Conservation (phyloP, 2,329 filamentous ascomycete species). For the Cladosporium oxysporum region DNA sequence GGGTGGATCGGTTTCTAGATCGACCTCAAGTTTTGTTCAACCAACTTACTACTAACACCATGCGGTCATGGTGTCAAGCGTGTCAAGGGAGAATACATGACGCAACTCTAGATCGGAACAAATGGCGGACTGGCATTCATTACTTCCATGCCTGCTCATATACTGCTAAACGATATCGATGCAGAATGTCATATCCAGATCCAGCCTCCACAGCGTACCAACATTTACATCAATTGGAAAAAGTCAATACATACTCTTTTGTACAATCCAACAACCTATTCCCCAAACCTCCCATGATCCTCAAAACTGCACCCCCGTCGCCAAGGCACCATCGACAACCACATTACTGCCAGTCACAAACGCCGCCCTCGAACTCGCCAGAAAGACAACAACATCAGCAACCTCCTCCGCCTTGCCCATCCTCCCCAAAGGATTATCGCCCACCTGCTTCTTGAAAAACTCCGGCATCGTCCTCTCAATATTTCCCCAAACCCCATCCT, state of each 20-base stretch:
- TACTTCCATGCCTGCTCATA: no score
- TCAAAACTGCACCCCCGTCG: slow-evolving; percentile 33
- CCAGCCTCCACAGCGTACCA: background rate
- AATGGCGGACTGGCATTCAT: no score
- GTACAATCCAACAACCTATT: background rate
- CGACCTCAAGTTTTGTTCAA: background rate
- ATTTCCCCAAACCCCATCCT: slow-evolving; percentile 41
- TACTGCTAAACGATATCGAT: no score
- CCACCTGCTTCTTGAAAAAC: slow-evolving; percentile 33
- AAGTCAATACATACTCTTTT: background rate
- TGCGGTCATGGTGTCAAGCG: no score
- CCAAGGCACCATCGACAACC: slow-evolving; percentile 35
- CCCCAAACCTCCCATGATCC: background rate
- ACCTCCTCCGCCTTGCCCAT: slow-evolving; percentile 51
- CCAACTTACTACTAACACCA: background rate
- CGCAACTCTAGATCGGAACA: no score
- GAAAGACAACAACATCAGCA: slow-evolving; percentile 52
- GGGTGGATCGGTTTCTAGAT: background rate
- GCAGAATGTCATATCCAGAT: background rate
- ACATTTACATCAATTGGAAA: background rate
- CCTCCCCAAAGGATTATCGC: slow-evolving; percentile 38
- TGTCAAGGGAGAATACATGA: no score
- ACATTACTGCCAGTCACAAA: slow-evolving; percentile 37
- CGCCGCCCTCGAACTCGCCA: slow-evolving; percentile 36
- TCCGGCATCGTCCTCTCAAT: slow-evolving; percentile 36